A percentile compares a stretch with the other conserved stretches of the same genome.
Conservation (phyloP, 1,284 basidiomycete species). For the Cryptococcus hybrid region DNA sequence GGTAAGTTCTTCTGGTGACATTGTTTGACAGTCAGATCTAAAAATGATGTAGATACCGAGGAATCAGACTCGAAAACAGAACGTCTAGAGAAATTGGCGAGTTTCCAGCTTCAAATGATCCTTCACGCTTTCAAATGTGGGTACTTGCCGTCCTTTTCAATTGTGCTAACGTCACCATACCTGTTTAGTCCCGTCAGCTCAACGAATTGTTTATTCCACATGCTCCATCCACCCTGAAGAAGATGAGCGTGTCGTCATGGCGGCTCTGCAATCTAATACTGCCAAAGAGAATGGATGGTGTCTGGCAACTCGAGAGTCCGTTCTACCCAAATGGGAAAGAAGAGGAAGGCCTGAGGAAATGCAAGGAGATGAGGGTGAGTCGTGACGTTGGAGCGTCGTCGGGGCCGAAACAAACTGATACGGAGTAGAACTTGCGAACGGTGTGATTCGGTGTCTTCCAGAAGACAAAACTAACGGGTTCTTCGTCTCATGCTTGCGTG, state of each 20-base stretch:
- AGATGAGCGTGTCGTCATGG: slow-evolving; percentile 81
- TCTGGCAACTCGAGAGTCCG: slow-evolving; percentile 63
- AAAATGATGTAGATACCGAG: slow-evolving; percentile 35
- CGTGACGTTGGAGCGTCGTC: background rate
- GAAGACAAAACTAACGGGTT: slow-evolving; percentile 92
- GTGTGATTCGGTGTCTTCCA: slow-evolving; percentile 78
- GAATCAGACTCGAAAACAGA: slow-evolving; percentile 58
- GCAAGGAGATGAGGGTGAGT: slow-evolving; percentile 42
- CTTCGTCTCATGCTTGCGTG: slow-evolving; percentile 78
- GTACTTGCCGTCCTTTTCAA: slow-evolving; percentile 19
- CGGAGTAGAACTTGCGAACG: slow-evolving; percentile 59
- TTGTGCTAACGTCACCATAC: background rate
- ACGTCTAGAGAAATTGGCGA: slow-evolving; percentile 74
- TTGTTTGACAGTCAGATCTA: background rate
- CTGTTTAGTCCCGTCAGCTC: slow-evolving; percentile 22
- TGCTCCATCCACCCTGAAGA: slow-evolving; percentile 89
- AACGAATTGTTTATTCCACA: slow-evolving; percentile 90
- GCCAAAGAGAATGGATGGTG: slow-evolving; percentile 60
- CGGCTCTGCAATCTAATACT: slow-evolving; percentile 68
- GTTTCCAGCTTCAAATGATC: slow-evolving; percentile 91
- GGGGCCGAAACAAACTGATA: background rate
- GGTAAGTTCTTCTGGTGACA: slow-evolving; percentile 24
- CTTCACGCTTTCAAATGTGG: slow-evolving; percentile 90
- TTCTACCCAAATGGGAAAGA: slow-evolving; percentile 74
- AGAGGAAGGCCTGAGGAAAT: slow-evolving; percentile 69